Evolutionary conservation across 2,329 filamentous ascomycete species (phyloP), one percentile per base, ranked within the genome.

Genomic region (Ophiostoma sp.): DNA sequence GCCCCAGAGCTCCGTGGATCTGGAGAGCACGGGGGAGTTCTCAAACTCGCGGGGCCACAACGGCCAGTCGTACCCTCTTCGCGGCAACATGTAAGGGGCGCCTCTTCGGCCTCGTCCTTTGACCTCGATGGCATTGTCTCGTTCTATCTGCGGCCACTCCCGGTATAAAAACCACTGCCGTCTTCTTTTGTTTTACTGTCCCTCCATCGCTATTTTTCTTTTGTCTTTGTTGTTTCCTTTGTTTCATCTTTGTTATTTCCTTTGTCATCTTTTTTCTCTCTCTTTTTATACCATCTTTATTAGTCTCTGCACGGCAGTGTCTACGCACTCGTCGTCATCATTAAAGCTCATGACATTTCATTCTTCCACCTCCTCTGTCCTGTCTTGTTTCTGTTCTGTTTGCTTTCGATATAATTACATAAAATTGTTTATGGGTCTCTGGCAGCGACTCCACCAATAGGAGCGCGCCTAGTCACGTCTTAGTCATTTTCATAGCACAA

Each of bases 41-140:
- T 36, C 31, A 33, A 64, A 64, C 31, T 15, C 27, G 31, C 60
- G 23, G 31, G 17, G 8, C 60, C 60, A 33, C 4, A 35, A 36
- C 60, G 60, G 10, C 31, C 60, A 64, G 31, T 35, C 31, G 60
- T 36, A 64, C 60, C 60, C 60, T 27, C 60, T 64, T 15, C 31
- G 60, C 60, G 31, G 60, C 60, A 64, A 36, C 60, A 64, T 64
- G 60, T 64, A 64, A 64, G 60, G 31, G 15, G 6, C 1, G 52
- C 52, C 23, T 31, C 52, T 31, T 57, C 52, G 8, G 23, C 52
- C 3, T 57, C 11, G 8, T 57, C 52, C 52, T 27, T 64, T 64
- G 60, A 60, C 15, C 54, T 60, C 54, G n/a, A 64, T 31, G 31
- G 33, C 60, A 27, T 64, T 35, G 52, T 57, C n/a, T 57, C n/a